These are phyloP conservation scores for Coniochaeta hoffmannii DNA, from an alignment of 2,329 filamentous ascomycete genomes.

Conservation along the genomic window DNA sequence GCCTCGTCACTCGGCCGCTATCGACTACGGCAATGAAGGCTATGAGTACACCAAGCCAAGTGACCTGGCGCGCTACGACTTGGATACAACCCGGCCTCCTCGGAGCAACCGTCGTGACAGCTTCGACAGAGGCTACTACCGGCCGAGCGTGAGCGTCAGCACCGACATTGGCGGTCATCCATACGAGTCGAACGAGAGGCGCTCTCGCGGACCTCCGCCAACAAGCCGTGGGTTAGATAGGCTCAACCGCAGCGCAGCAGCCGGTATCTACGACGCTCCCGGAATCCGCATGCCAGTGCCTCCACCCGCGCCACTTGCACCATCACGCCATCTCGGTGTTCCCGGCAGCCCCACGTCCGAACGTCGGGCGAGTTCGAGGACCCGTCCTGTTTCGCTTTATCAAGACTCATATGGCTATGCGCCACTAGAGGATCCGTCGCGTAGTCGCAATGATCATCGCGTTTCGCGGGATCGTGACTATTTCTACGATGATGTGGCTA, in stretches of 20 bases:
- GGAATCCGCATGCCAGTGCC: constrained; percentile 38
- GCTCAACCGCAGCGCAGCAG: constrained; percentile 40
- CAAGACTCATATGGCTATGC: constrained; percentile 39
- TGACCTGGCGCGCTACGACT: constrained; percentile 54
- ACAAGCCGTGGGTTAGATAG: constrained; percentile 65
- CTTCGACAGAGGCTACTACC: constrained; percentile 45
- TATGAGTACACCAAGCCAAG: constrained; percentile 59
- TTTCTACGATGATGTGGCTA: constrained; percentile 39
- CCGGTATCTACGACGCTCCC: constrained; percentile 38
- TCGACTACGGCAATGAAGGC: constrained; percentile 50
- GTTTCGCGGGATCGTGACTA: constrained; percentile 34
- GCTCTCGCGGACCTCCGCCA: constrained; percentile 51
- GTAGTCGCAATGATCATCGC: constrained; percentile 39
- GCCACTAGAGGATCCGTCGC: constrained; percentile 36
- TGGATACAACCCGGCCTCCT: constrained; percentile 41
- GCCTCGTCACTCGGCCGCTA: constrained; percentile 33
- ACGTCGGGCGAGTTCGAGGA: constrained; percentile 21
- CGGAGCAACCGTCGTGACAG: constrained; percentile 42
- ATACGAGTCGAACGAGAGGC: constrained; percentile 27
- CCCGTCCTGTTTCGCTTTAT: constrained; percentile 44
- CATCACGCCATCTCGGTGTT: constrained; percentile 21
- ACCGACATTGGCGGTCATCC: constrained; percentile 35
- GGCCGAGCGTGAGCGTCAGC: constrained; percentile 45
- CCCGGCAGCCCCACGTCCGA: constrained; percentile 27
- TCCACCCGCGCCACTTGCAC: constrained; percentile 31